phyloP scores from a whole-genome alignment of 768 basidiomycete genomes.

The Boletus patriciae region DNA sequence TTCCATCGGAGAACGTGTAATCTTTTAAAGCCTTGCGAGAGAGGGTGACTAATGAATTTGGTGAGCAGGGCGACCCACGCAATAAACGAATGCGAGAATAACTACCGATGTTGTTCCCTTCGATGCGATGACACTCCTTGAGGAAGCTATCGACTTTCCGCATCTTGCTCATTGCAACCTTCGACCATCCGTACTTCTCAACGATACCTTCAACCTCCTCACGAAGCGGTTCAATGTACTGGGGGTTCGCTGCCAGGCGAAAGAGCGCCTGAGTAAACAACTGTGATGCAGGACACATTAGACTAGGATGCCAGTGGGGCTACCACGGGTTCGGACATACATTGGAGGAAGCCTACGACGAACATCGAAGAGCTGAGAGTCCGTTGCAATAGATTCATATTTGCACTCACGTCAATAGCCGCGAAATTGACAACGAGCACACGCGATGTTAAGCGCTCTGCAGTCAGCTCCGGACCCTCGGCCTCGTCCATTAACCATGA shows the following conservation, averaged over 20 bases:
- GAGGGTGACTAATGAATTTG: conserved; percentile 25
- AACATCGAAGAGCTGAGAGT: background rate
- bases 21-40: conserved; percentile 34
- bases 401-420: conserved; percentile 21
- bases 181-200: conserved; percentile 2
- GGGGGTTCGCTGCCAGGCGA: conserved; percentile 36
- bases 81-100: conserved; percentile 17
- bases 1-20: conserved; percentile 40
- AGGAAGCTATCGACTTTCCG: conserved; percentile 42
- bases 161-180: conserved; percentile 27
- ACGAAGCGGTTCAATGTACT: conserved; percentile 35
- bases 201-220: conserved; percentile 14
- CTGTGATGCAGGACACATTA: conserved; percentile 14
- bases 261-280: conserved; percentile 36
- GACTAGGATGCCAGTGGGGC: background rate
- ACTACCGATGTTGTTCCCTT: conserved; percentile 21
- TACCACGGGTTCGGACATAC: conserved; percentile 4
- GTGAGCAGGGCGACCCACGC: background rate
- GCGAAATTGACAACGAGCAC: conserved; percentile 18
- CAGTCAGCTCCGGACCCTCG: conserved; percentile 15
- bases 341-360: conserved; percentile 17
- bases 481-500: conserved; percentile 34
- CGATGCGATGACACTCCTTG: conserved; percentile 10
- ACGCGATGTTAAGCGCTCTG: conserved; percentile 24
- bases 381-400: background rate